Conservation (phyloP, 2,329 filamentous ascomycete species). For the Aspergillus sp. region DNA sequence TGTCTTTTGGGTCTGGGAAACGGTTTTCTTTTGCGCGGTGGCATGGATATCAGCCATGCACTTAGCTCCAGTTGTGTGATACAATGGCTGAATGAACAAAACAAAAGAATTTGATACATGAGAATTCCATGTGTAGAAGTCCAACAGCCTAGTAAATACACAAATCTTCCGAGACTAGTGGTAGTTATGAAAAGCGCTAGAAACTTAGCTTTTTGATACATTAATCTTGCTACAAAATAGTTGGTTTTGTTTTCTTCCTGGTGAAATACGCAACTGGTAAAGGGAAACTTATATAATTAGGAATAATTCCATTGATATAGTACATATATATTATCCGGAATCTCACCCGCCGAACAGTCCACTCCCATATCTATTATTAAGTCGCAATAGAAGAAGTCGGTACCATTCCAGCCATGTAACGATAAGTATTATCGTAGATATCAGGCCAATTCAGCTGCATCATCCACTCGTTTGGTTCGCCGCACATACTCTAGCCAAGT, state of each 20-base stretch:
- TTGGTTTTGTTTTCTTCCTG: background rate
- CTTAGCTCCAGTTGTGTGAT: conserved; percentile 30
- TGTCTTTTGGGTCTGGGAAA: conserved; percentile 48
- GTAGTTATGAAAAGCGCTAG: background rate
- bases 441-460: background rate
- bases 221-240: background rate
- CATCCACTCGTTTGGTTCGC: background rate
- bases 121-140: conserved; percentile 16
- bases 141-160: background rate
- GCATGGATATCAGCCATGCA: conserved; percentile 37
- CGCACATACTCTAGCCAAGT: background rate
- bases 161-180: background rate
- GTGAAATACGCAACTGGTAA: background rate
- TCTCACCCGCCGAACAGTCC: background rate
- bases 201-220: background rate
- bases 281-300: background rate
- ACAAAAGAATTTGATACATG: conserved; percentile 32
- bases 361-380: background rate
- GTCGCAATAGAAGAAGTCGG: background rate
- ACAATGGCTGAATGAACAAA: conserved; percentile 39
- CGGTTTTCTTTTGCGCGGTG: conserved; percentile 41
- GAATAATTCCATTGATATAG: background rate
- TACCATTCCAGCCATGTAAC: background rate
- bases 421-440: background rate
- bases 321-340: background rate